phyloP scores from a whole-genome alignment of 2,329 filamentous ascomycete species.

The Beauveria medogensis region DNA sequence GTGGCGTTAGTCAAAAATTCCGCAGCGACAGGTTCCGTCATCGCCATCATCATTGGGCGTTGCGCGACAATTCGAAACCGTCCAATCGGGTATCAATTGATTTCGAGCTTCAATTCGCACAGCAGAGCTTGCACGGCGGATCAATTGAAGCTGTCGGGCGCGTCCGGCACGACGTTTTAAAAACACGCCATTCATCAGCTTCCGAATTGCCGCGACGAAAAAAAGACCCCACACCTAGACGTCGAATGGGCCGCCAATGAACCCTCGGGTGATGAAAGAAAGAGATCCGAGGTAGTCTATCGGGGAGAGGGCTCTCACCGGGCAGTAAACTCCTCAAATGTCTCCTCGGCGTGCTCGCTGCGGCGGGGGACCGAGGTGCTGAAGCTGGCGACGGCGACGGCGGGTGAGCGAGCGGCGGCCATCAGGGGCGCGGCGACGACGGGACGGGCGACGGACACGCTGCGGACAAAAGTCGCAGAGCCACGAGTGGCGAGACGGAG shows the following conservation, averaged over 20 bases:
- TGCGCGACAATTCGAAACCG: background rate
- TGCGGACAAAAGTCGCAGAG: constrained; percentile 51
- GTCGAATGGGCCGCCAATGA: background rate
- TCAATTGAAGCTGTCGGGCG: background rate
- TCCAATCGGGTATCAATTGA: background rate
- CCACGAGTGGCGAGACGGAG: constrained; percentile 65
- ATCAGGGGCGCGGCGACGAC: constrained; percentile 46
- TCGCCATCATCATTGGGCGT: background rate
- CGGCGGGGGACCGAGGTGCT: constrained; percentile 52
- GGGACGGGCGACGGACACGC: constrained; percentile 53
- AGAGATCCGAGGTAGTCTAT: background rate
- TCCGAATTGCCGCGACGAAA: constrained; percentile 2
- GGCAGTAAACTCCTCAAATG: constrained; percentile 96
- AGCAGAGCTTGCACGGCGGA: background rate
- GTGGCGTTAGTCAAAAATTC: constrained; percentile 5
- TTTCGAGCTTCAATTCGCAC: background rate
- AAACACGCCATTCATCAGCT: constrained; percentile 5
- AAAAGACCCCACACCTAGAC: background rate
- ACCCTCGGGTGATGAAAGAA: background rate
- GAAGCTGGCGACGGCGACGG: constrained; percentile 45
- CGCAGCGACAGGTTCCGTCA: constrained; percentile 18
- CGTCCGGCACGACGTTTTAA: background rate
- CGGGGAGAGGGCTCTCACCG: constrained; percentile 55
- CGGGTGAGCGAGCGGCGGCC: constrained; percentile 33
- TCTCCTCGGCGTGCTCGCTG: constrained; percentile 78